Conservation (phyloP, 176 grass and related monocot genomes). For the Neostapfia colusana region DNA sequence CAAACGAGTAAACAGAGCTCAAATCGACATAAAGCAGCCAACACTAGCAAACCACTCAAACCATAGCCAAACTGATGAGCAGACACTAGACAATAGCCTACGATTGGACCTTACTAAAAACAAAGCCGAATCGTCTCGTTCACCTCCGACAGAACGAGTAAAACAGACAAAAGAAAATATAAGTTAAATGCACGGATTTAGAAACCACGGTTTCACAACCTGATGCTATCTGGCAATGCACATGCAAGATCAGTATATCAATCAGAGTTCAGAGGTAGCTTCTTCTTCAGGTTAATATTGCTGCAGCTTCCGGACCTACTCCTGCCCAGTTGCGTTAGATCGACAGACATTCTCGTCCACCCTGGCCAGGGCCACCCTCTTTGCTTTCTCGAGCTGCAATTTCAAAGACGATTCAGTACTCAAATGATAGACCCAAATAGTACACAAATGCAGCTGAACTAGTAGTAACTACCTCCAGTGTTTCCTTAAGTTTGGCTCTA, state of each 20-base stretch:
- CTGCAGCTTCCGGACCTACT: conserved; percentile 9
- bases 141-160: neutral
- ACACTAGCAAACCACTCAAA: neutral
- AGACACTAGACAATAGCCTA: neutral
- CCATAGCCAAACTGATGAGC: neutral
- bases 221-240: conserved; percentile 3
- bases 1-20: neutral
- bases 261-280: conserved; percentile 15
- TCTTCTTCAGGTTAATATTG: conserved; percentile 8
- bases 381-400: conserved; percentile 49
- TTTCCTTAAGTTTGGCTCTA: conserved; percentile 41
- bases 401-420: neutral
- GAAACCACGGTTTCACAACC: conserved; percentile 66
- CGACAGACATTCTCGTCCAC: conserved; percentile 47
- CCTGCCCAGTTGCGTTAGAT: conserved; percentile 3
- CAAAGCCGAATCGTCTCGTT: conserved; percentile 20
- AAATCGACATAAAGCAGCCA: neutral
- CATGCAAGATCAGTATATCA: neutral
- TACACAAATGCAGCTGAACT: neutral
- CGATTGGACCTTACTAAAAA: conserved; percentile 26
- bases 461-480: conserved; percentile 50
- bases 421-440: neutral
- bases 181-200: conserved; percentile 29
- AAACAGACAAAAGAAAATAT: conserved; percentile 5
- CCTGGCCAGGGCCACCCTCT: conserved; percentile 46